phyloP scores from a whole-genome alignment of 2,329 filamentous ascomycete species.

The Alternaria novae-zelandiae region DNA sequence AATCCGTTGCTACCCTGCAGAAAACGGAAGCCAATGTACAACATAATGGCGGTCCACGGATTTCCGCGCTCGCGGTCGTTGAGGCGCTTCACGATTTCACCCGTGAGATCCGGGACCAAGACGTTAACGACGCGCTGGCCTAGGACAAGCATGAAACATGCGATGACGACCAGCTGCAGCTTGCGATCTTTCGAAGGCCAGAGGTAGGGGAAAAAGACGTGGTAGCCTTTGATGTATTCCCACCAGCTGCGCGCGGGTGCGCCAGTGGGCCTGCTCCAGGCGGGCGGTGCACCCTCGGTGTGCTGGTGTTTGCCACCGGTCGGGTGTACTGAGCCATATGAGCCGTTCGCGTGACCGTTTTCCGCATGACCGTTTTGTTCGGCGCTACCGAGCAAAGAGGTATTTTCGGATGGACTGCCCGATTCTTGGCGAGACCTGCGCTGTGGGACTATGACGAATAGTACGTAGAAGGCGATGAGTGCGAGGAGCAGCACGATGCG shows the following conservation, averaged over 20 bases:
- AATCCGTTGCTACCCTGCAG: conserved; percentile 89
- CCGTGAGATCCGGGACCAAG: conserved; percentile 81
- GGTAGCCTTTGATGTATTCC: conserved; percentile 93
- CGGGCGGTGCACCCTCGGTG: conserved; percentile 68
- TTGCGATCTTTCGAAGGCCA: conserved; percentile 84
- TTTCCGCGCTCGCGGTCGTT: conserved; percentile 60
- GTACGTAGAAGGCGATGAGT: conserved; percentile 64
- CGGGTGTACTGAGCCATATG: conserved; percentile 59
- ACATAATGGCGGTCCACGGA: conserved; percentile 75
- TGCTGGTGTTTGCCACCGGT: conserved; percentile 53
- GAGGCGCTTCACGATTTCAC: conserved; percentile 77
- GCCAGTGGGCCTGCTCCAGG: conserved; percentile 88
- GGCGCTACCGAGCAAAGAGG: conserved; percentile 65
- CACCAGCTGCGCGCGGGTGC: conserved; percentile 91
- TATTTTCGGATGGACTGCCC: conserved; percentile 60
- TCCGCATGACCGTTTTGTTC: conserved; percentile 52
- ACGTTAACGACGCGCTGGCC: conserved; percentile 85
- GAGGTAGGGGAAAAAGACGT: conserved; percentile 92
- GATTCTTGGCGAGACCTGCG: conserved; percentile 27
- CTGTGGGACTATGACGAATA: conserved; percentile 55
- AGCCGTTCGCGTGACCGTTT: conserved; percentile 59
- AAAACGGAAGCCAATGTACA: conserved; percentile 80
- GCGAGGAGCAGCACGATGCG: conserved; percentile 71
- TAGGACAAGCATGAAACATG: conserved; percentile 82
- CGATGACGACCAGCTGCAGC: conserved; percentile 77